Base-by-base conservation (phyloP, 2,329 filamentous ascomycete genomes). In the Claviceps pazoutovae region DNA sequence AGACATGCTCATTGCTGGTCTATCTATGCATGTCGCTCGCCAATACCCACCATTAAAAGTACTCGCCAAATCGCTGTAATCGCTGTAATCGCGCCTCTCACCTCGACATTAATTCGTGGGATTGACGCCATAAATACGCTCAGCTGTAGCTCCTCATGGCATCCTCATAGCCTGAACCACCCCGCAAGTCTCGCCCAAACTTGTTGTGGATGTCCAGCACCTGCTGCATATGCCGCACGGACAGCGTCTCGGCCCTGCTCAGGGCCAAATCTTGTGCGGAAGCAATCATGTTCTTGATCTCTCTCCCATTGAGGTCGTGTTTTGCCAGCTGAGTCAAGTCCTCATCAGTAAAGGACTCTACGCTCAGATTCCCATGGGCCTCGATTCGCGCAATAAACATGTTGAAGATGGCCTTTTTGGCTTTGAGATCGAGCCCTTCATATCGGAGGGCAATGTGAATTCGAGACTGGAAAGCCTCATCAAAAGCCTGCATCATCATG, bases 231-330 rank as follows among this genome's bases (percentile, higher is more conserved):
- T 95, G 88, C 48, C 74, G 74, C 84, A 95, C 89, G 51, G 79
- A 78, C 36, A 95, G 75, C 3, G 78, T 71, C 54, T 83, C 78
- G 26, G 78, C 73, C 64, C 89, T 86, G 56, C 87, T 85, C 45
- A 91, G 76, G 1, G 89, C 88, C 16, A 95, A 74, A 0, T 86
- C 85, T 66, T 94, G 88, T 2, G 87, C 87, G 0, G 86, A 90
- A 52, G 85, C 80, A 48, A 95, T 83, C 11, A 84, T 83, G 64
- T 95, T 95, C 72, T 95, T 94, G 74, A 94, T 95, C 78, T 90
- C 73, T 17, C 75, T 70, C 11, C 76, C 76, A 54, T 79, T 79
- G 53, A 79, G 73, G 39, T 82, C 81, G 61, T 84, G 79, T 49
- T 82, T 76, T 1, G 84, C 79, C 19, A 95, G 71, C 42, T 69